Conservation (phyloP, 192 early-diverging fungal genomes). For the Piromyces finnis region DNA sequence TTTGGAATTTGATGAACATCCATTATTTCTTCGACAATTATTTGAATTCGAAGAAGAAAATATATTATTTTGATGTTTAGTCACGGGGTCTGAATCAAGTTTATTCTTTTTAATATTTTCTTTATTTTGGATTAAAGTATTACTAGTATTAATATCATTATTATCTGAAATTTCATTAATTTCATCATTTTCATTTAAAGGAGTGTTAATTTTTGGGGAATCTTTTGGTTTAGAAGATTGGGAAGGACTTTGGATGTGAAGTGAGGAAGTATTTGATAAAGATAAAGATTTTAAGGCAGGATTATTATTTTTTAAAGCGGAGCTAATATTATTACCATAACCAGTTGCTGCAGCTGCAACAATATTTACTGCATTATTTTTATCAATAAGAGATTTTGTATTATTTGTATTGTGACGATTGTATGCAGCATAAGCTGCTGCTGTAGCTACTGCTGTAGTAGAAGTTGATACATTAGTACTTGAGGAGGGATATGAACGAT, state of each 20-base stretch:
- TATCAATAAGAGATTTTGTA: background rate
- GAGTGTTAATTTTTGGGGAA: background rate
- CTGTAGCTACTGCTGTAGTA: background rate
- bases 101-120: background rate
- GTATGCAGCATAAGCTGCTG: background rate
- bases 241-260: background rate
- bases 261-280: background rate
- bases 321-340: background rate
- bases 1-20: background rate
- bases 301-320: background rate
- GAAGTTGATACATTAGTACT: background rate
- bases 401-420: background rate
- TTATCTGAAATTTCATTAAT: background rate
- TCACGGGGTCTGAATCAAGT: too few species aligned
- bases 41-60: background rate
- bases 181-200: background rate
- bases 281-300: background rate
- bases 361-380: background rate
- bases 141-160: background rate
- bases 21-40: background rate
- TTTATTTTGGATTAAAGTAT: background rate
- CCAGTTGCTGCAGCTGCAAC: background rate
- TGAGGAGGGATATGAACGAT: background rate
- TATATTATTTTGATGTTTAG: too few species aligned
- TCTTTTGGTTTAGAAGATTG: background rate